A percentile compares a stretch with the other conserved stretches of the same genome.
Conservation (phyloP, 805 yeast species). For the Vanderwaltozyma tropicalis region DNA sequence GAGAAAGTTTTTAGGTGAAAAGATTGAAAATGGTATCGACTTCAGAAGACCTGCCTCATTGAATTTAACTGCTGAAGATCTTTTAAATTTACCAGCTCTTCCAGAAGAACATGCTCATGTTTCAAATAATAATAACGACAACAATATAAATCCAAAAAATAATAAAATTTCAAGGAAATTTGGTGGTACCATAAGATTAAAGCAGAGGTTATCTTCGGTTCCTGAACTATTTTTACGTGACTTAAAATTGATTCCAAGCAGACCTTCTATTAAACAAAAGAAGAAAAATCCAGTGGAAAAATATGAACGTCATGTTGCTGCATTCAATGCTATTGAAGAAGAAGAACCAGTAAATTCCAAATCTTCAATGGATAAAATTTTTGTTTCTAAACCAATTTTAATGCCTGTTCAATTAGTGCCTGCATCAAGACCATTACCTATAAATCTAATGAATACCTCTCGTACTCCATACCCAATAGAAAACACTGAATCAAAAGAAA, state of each 20-base stretch:
- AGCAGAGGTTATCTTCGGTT: conserved; percentile 23
- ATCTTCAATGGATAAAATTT: conserved; percentile 2
- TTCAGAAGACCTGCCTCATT: conserved; percentile 25
- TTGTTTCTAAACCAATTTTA: conserved; percentile 5
- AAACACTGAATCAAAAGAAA: conserved; percentile 2
- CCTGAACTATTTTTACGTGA: conserved; percentile 25
- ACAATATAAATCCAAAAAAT: not conserved
- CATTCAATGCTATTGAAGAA: conserved; percentile 4
- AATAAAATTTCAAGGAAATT: conserved; percentile 13
- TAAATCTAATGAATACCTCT: not conserved
- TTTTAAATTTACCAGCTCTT: conserved; percentile 17
- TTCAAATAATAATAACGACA: conserved; percentile 1
- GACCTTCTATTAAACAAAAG: not conserved
- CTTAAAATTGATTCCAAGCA: conserved; percentile 8
- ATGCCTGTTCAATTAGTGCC: conserved; percentile 4
- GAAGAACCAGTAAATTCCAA: not conserved
- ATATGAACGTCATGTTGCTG: conserved; percentile 1
- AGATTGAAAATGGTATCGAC: conserved; percentile 18
- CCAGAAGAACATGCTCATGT: conserved; percentile 2
- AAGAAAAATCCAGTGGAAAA: not conserved
- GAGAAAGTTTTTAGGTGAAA: conserved; percentile 16
- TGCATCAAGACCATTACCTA: not conserved
- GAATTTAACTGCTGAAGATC: conserved; percentile 21
- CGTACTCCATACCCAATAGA: too few species aligned
- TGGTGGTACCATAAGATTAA: conserved; percentile 23